Conservation (phyloP, 1,284 basidiomycete species). For the Spongiforma sp. region DNA sequence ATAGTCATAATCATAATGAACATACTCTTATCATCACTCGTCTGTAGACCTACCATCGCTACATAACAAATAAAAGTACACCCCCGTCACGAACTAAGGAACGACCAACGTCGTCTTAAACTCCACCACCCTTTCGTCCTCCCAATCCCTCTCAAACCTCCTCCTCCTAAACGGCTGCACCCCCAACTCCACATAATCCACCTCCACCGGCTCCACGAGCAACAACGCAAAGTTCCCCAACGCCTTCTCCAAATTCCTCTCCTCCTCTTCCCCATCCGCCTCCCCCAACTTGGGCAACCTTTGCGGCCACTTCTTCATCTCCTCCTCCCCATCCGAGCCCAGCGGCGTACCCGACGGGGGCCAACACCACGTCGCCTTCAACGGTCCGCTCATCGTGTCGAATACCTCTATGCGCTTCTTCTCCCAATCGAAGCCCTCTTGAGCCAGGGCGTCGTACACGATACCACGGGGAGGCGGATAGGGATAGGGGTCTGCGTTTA, state of each 20-base stretch:
- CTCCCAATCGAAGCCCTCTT: constrained; percentile 65
- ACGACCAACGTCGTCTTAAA: constrained; percentile 64
- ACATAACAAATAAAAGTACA: no score
- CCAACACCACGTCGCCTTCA: constrained; percentile 70
- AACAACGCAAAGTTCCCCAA: constrained; percentile 67
- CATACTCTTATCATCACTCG: no score
- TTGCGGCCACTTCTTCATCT: constrained; percentile 61
- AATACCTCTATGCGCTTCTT: constrained; percentile 57
- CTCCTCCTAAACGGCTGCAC: constrained; percentile 60
- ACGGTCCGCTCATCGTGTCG: constrained; percentile 53
- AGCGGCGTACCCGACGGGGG: constrained; percentile 61
- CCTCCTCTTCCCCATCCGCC: constrained; percentile 48
- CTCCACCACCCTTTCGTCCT: constrained; percentile 33
- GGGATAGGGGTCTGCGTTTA: constrained; percentile 33
- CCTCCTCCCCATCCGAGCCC: constrained; percentile 49
- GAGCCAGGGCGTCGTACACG: constrained; percentile 44
- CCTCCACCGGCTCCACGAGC: constrained; percentile 63
- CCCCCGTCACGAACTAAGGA: constrained; percentile 45
- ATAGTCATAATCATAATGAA: no score
- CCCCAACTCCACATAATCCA: constrained; percentile 66
- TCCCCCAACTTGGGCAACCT: constrained; percentile 47
- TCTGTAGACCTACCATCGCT: no score
- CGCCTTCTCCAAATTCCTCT: constrained; percentile 52
- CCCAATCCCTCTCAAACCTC: constrained; percentile 45
- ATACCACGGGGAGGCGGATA: constrained; percentile 19